phyloP scores from a whole-genome alignment of 2,329 filamentous ascomycete species.

The Bipolaris cookei region DNA sequence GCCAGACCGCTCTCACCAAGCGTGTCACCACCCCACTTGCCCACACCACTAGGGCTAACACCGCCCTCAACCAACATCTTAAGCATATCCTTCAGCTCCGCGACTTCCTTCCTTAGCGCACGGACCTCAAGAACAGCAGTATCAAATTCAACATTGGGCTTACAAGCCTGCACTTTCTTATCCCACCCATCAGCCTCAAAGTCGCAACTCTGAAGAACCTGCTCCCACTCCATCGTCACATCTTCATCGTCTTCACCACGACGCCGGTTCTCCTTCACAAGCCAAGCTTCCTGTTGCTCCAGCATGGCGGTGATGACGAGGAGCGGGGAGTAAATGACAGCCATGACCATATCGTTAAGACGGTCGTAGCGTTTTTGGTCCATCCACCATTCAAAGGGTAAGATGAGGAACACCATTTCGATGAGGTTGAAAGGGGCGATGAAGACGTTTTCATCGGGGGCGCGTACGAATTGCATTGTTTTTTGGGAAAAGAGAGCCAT shows the following conservation, averaged over 20 bases:
- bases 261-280: constrained; percentile 74
- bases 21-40: constrained; percentile 40
- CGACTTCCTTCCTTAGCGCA: constrained; percentile 53
- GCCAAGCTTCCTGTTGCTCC: constrained; percentile 55
- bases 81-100: constrained; percentile 53
- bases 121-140: constrained; percentile 70
- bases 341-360: constrained; percentile 91
- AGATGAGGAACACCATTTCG: constrained; percentile 77
- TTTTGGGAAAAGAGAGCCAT: constrained; percentile 92
- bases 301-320: constrained; percentile 76
- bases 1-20: constrained; percentile 37
- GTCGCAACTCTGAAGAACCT: constrained; percentile 73
- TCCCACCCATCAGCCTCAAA: constrained; percentile 86
- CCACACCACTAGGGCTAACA: constrained; percentile 4
- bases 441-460: constrained; percentile 97
- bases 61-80: constrained; percentile 30
- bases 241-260: constrained; percentile 91
- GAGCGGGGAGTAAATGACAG: constrained; percentile 80
- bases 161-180: constrained; percentile 76
- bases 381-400: constrained; percentile 97
- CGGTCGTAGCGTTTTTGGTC: constrained; percentile 72
- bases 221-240: constrained; percentile 90
- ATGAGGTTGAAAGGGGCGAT: constrained; percentile 95
- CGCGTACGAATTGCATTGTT: constrained; percentile 95
- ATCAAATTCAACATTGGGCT: constrained; percentile 83